A percentile compares a stretch with the other conserved stretches of the same genome.
phyloP scores from a whole-genome alignment of 768 basidiomycete genomes.

The Agaricus bisporus region DNA sequence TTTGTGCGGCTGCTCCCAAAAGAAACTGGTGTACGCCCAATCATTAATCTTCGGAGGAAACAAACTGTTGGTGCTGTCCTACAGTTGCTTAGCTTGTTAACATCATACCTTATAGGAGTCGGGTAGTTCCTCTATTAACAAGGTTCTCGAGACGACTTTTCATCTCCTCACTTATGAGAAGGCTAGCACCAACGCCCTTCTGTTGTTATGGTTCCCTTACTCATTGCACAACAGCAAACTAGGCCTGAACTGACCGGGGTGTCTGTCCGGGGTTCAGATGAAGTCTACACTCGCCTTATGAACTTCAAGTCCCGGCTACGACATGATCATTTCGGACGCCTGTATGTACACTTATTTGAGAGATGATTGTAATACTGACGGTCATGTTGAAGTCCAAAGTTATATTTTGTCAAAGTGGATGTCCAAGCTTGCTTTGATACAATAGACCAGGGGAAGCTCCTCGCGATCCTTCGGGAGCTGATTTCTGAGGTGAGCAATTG shows the following conservation, averaged over 20 bases:
- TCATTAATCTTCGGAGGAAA: slow-evolving; percentile 77
- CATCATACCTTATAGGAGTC: slow-evolving; percentile 20
- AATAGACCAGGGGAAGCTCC: slow-evolving; percentile 81
- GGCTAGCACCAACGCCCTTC: slow-evolving; percentile 31
- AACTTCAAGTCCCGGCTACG: slow-evolving; percentile 53
- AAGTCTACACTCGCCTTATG: slow-evolving; percentile 74
- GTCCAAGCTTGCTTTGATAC: slow-evolving; percentile 96
- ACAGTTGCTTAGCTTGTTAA: background rate
- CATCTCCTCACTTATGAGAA: slow-evolving; percentile 86
- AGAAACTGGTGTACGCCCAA: slow-evolving; percentile 90
- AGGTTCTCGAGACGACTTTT: slow-evolving; percentile 78
- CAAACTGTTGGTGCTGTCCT: slow-evolving; percentile 13
- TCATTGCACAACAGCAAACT: slow-evolving; percentile 39
- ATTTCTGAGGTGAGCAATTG: slow-evolving; percentile 56
- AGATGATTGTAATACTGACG: background rate
- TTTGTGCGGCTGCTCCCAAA: slow-evolving; percentile 90
- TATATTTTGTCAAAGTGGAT: slow-evolving; percentile 97
- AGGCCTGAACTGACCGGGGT: slow-evolving; percentile 66
- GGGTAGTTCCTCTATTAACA: slow-evolving; percentile 70
- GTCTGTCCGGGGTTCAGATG: slow-evolving; percentile 77
- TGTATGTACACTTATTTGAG: slow-evolving; percentile 33
- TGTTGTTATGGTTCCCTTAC: background rate
- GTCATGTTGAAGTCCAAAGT: slow-evolving; percentile 55
- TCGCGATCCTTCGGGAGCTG: slow-evolving; percentile 68
- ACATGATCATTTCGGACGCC: slow-evolving; percentile 28